These are phyloP conservation scores for Ascoidea asiatica DNA, from an alignment of 805 yeast species.

Conservation along the genomic window DNA sequence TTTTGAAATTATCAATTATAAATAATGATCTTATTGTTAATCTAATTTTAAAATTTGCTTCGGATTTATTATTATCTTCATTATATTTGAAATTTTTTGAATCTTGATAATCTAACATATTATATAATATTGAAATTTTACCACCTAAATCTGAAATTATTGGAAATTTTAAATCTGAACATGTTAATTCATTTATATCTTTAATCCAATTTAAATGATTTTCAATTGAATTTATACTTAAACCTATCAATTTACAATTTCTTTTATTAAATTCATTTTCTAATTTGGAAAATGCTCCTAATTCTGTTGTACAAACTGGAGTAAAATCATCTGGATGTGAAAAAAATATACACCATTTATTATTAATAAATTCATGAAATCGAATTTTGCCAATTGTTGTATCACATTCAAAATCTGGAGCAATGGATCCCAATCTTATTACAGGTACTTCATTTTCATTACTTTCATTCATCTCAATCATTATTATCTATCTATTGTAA, in stretches of 20 bases:
- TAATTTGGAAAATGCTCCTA: slow-evolving; percentile 62
- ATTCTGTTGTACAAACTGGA: slow-evolving; percentile 69
- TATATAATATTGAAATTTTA: slow-evolving; percentile 46
- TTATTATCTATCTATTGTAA: no score
- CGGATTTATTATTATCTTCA: slow-evolving; percentile 49
- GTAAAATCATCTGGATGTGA: slow-evolving; percentile 73
- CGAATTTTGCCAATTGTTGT: slow-evolving; percentile 50
- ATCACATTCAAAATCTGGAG: slow-evolving; percentile 55
- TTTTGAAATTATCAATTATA: slow-evolving; percentile 55
- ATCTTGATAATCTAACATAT: slow-evolving; percentile 62
- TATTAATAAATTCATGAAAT: slow-evolving; percentile 50
- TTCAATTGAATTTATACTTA: slow-evolving; percentile 49
- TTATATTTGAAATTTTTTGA: slow-evolving; percentile 56
- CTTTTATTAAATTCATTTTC: slow-evolving; percentile 57
- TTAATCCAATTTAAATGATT: slow-evolving; percentile 58
- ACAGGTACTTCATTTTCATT: no score
- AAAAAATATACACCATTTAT: slow-evolving; percentile 53
- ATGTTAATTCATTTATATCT: slow-evolving; percentile 58
- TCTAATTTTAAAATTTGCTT: no score
- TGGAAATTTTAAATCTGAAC: slow-evolving; percentile 45
- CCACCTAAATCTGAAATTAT: slow-evolving; percentile 54
- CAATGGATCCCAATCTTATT: slow-evolving; percentile 46
- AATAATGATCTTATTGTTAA: slow-evolving; percentile 62
- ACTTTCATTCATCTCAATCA: no score
- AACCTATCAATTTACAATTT: slow-evolving; percentile 52